Percentiles rank a stretch among this genome's conserved stretches.
Evolutionary conservation across 208 protist genomes (phyloP).

Genomic region (Trypanosoma cruzi): DNA sequence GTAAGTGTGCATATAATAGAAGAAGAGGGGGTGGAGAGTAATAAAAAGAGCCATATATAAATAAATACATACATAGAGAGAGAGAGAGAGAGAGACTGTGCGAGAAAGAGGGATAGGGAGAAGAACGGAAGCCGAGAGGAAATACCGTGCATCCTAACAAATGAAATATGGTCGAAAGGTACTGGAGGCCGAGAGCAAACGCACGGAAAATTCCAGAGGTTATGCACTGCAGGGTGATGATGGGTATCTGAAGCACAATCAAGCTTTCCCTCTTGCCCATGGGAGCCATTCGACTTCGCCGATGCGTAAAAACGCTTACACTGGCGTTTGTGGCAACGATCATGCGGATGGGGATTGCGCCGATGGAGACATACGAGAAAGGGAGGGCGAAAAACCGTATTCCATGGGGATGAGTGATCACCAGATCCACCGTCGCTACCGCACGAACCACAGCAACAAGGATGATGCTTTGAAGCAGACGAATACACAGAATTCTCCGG

Average conservation of each 20-base stretch:
- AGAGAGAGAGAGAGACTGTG: too few relatives aligned
- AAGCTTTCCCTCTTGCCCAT: conserved; percentile 1
- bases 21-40: too few relatives aligned
- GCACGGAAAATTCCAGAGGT: background rate
- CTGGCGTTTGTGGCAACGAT: background rate
- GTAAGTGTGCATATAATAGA: too few relatives aligned
- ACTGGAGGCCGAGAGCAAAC: conserved; percentile 23
- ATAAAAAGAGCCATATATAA: conserved; percentile 1
- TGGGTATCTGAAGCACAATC: conserved; percentile 20
- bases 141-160: too few relatives aligned
- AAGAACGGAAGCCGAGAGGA: too few relatives aligned
- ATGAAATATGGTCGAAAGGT: conserved; percentile 22
- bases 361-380: background rate
- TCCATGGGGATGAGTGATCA: background rate
- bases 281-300: background rate
- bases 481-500: background rate
- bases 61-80: conserved; percentile 13
- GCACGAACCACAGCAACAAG: background rate
- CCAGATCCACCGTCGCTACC: background rate
- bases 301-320: too few relatives aligned
- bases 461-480: background rate
- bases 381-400: background rate
- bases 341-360: conserved; percentile 5
- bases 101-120: too few relatives aligned
- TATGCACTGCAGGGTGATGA: background rate